phyloP scores from a whole-genome alignment of 371 early-diverging fungal genomes.

The Lichtheimia hyalospora region DNA sequence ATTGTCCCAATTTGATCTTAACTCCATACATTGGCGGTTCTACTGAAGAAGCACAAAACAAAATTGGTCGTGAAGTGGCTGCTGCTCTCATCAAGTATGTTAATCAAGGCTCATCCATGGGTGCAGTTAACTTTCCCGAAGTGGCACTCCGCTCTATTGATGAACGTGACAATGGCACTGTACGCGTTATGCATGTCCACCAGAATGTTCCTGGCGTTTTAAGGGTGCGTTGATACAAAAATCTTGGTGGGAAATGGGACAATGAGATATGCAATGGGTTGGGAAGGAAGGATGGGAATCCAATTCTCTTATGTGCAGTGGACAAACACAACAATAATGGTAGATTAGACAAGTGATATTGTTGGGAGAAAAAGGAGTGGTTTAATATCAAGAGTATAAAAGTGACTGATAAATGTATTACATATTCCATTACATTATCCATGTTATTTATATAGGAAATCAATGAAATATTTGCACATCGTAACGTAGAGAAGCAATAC shows the following conservation, averaged over 20 bases:
- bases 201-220: constrained; percentile 97
- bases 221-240: constrained; percentile 9
- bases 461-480: constrained; percentile 89
- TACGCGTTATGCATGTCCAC: constrained; percentile 91
- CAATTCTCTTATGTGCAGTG: too few species aligned
- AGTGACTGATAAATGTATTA: background rate
- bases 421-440: background rate
- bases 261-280: too few species aligned
- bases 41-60: constrained; percentile 96
- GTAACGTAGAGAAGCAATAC: constrained; percentile 96
- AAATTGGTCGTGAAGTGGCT: constrained; percentile 95
- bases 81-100: constrained; percentile 79
- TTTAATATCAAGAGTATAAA: too few species aligned
- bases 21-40: constrained; percentile 98
- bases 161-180: constrained; percentile 65
- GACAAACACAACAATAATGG: too few species aligned
- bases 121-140: constrained; percentile 96
- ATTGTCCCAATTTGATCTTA: constrained; percentile 91
- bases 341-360: too few species aligned
- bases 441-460: constrained; percentile 59
- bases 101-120: constrained; percentile 82
- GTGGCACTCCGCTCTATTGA: constrained; percentile 81
- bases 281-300: too few species aligned
- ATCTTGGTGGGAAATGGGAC: background rate
- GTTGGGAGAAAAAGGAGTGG: too few species aligned